These are phyloP conservation scores for Keqinozyma sinolaborantium DNA, from an alignment of 1,139 yeast species.

Conservation along the genomic window DNA sequence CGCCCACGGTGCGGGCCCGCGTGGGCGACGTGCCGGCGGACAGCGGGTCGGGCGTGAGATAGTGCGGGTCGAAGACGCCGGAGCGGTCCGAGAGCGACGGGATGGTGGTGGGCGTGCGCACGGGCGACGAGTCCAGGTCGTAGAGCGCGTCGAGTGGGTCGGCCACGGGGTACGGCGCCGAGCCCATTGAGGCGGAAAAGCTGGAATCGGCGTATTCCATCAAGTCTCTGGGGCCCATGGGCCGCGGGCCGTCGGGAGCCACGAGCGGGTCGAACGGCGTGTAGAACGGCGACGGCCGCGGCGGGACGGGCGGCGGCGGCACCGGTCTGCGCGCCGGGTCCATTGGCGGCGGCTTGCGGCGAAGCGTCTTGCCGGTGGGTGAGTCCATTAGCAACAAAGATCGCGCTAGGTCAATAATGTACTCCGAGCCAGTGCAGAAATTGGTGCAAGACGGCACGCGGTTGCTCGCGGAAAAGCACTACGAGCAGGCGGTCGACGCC, in stretches of 20 bases:
- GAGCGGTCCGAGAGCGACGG: conserved; percentile 8
- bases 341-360: conserved; percentile 1
- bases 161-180: conserved; percentile 13
- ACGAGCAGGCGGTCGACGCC: conserved; percentile 63
- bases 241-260: conserved; percentile 24
- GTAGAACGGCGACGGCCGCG: neutral
- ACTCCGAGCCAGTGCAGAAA: conserved; percentile 11
- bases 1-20: no score
- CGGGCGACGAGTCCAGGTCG: neutral
- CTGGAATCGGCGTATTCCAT: conserved; percentile 25
- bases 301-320: conserved; percentile 2
- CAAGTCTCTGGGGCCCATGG: conserved; percentile 41
- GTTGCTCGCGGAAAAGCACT: conserved; percentile 55
- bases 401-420: no score
- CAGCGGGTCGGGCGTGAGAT: conserved; percentile 3
- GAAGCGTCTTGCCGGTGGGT: neutral
- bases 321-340: conserved; percentile 9
- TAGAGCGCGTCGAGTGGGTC: conserved; percentile 9
- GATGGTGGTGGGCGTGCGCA: conserved; percentile 16
- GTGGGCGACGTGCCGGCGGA: neutral
- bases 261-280: neutral
- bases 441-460: conserved; percentile 35
- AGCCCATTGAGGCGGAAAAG: conserved; percentile 3
- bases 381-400: no score
- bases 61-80: neutral